A percentile compares a stretch with the other conserved stretches of the same genome.
Conservation (phyloP, 176 grass and related monocot genomes). For the Dactylis glomerata region DNA sequence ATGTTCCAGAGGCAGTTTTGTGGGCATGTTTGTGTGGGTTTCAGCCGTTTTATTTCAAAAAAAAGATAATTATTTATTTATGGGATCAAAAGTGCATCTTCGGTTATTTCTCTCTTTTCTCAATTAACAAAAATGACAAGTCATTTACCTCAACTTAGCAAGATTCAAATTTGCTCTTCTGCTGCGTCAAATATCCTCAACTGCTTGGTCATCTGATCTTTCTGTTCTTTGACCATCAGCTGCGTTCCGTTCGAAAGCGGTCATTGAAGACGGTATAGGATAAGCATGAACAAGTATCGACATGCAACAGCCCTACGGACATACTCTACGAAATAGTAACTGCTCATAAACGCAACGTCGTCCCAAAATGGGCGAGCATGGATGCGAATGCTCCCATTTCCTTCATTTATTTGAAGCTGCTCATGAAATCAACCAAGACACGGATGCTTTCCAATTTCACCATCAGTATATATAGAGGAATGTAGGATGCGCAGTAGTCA, state of each 20-base stretch:
- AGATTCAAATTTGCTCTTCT: neutral
- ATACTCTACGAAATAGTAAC: neutral
- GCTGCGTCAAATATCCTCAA: neutral
- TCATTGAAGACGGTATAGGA: conserved; percentile 5
- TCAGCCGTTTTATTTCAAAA: too few species aligned
- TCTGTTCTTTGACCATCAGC: neutral
- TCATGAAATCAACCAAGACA: neutral
- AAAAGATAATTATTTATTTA: too few species aligned
- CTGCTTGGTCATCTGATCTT: neutral
- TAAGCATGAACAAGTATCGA: conserved; percentile 9
- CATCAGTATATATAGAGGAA: too few species aligned
- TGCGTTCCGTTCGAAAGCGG: conserved; percentile 1
- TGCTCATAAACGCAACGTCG: conserved; percentile 3
- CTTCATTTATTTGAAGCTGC: neutral
- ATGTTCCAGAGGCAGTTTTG: too few species aligned
- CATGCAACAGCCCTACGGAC: neutral
- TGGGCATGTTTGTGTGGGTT: too few species aligned
- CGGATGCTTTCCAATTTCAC: neutral
- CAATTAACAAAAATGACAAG: too few species aligned
- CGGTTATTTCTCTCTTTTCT: too few species aligned
- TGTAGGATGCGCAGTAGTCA: neutral
- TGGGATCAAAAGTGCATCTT: too few species aligned
- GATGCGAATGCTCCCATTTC: neutral
- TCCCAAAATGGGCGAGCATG: conserved; percentile 19
- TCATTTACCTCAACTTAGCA: too few species aligned